Conservation (phyloP, 2,329 filamentous ascomycete genomes). For the Diaporthe batatas region DNA sequence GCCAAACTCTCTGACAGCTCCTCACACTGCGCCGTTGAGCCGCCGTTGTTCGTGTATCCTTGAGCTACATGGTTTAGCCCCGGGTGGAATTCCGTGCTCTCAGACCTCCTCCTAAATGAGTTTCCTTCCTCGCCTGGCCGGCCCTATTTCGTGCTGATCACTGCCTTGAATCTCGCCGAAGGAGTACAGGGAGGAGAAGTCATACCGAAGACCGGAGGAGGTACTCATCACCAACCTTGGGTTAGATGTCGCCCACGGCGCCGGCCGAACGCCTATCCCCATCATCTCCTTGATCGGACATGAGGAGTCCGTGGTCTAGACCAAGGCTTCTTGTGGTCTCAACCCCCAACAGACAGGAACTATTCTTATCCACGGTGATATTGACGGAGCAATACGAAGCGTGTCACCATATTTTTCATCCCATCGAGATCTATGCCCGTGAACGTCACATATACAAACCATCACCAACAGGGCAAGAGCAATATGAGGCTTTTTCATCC, state of each 20-base stretch:
- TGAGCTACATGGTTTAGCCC: conserved; percentile 24
- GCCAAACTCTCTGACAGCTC: conserved; percentile 13
- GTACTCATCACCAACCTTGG: neutral
- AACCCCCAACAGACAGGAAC: neutral
- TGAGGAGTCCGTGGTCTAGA: neutral
- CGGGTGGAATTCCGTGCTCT: conserved; percentile 17
- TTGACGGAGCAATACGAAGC: neutral
- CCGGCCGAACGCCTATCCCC: conserved; percentile 4
- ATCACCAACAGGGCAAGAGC: neutral
- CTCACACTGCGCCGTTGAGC: conserved; percentile 26
- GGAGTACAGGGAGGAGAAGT: neutral
- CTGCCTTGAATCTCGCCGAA: conserved; percentile 1
- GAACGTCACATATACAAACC: neutral
- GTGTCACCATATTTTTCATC: neutral
- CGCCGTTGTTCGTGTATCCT: conserved; percentile 33
- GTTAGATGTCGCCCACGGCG: conserved; percentile 20
- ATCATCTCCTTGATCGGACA: conserved; percentile 6
- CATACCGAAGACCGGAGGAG: conserved; percentile 2
- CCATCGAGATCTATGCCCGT: conserved; percentile 15
- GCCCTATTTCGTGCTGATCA: conserved; percentile 9
- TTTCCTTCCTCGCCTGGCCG: conserved; percentile 8
- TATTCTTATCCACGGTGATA: neutral
- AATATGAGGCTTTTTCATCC: neutral
- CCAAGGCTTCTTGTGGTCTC: conserved; percentile 11
- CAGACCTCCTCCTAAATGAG: neutral